Evolutionary conservation across 2,329 filamentous ascomycete genomes (phyloP).

Genomic region (Fusarium longipes): DNA sequence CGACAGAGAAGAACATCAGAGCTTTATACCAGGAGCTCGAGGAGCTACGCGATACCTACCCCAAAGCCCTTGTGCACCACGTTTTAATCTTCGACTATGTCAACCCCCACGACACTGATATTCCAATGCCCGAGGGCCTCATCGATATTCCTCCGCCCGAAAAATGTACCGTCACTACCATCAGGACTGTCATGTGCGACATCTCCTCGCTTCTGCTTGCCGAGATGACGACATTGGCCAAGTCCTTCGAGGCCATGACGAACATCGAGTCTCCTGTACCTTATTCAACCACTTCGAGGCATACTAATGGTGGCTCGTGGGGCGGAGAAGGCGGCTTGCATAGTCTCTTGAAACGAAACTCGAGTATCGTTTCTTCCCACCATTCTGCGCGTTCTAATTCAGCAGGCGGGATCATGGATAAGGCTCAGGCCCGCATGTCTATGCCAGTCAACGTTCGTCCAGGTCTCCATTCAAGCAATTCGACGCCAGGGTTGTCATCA

Average conservation of each 20-base stretch:
- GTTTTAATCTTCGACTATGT: constrained; percentile 83
- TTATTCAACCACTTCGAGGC: constrained; percentile 51
- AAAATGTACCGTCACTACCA: constrained; percentile 79
- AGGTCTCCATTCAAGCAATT: constrained; percentile 57
- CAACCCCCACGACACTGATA: constrained; percentile 58
- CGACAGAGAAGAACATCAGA: constrained; percentile 67
- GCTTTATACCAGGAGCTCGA: constrained; percentile 75
- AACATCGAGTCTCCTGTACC: constrained; percentile 81
- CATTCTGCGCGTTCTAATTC: constrained; percentile 64
- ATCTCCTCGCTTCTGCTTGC: constrained; percentile 78
- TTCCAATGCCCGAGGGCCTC: constrained; percentile 74
- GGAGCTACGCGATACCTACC: constrained; percentile 76
- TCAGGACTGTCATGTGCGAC: constrained; percentile 84
- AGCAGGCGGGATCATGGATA: constrained; percentile 65
- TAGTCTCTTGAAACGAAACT: constrained; percentile 62
- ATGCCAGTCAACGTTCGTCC: constrained; percentile 72
- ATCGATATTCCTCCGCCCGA: constrained; percentile 75
- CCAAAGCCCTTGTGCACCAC: constrained; percentile 80
- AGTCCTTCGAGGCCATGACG: constrained; percentile 76
- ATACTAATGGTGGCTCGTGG: constrained; percentile 57
- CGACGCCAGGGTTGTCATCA: constrained; percentile 62
- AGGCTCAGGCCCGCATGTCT: constrained; percentile 78
- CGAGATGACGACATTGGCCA: constrained; percentile 80
- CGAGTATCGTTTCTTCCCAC: constrained; percentile 60
- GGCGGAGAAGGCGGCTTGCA: constrained; percentile 53